Percentiles rank a stretch among this genome's conserved stretches.
Evolutionary conservation across 2,329 filamentous ascomycete genomes (phyloP).

Genomic region (Penicillium sp.): DNA sequence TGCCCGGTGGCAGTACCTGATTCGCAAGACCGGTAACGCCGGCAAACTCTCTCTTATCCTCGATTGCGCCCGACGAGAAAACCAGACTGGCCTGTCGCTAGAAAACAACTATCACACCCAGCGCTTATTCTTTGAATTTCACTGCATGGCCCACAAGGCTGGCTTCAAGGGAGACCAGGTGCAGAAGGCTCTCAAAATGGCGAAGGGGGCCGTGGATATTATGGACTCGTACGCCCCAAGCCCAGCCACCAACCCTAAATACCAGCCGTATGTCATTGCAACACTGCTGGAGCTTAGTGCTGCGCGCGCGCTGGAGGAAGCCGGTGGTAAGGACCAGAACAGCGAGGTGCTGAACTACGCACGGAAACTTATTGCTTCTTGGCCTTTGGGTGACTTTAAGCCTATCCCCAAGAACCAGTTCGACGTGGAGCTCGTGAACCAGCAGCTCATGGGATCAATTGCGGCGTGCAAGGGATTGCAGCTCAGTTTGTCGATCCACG

Average conservation of each 20-base stretch:
- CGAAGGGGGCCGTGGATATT: slow-evolving; percentile 34
- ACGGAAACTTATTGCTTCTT: slow-evolving; percentile 36
- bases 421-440: background rate
- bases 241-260: slow-evolving; percentile 38
- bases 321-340: slow-evolving; percentile 40
- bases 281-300: slow-evolving; percentile 48
- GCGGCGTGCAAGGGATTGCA: slow-evolving; percentile 45
- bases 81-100: slow-evolving; percentile 39
- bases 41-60: slow-evolving; percentile 38
- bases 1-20: slow-evolving; percentile 34
- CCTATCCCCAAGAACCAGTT: background rate
- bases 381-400: slow-evolving; percentile 29
- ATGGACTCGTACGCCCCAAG: slow-evolving; percentile 34
- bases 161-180: slow-evolving; percentile 36
- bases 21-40: slow-evolving; percentile 38
- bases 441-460: slow-evolving; percentile 8
- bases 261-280: slow-evolving; percentile 43
- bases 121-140: slow-evolving; percentile 39
- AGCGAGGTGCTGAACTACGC: slow-evolving; percentile 43
- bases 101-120: slow-evolving; percentile 28
- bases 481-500: slow-evolving; percentile 37
- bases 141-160: slow-evolving; percentile 32
- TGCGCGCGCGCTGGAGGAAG: slow-evolving; percentile 39
- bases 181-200: slow-evolving; percentile 32
- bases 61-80: slow-evolving; percentile 36